Conservation (phyloP, 345 rosid genomes). For the Xanthoceras sorbifolium region DNA sequence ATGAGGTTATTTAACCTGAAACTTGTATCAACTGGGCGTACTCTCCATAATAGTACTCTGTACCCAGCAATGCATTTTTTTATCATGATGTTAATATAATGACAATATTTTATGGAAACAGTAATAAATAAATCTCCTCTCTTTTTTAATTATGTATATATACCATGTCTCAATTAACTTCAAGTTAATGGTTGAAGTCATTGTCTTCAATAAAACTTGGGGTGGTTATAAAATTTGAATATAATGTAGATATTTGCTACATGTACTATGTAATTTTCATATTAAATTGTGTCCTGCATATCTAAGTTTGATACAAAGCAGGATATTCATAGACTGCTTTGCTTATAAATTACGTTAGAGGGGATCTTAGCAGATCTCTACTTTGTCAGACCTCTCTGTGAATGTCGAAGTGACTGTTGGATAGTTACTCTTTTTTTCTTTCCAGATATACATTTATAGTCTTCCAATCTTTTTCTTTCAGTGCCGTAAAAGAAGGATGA, state of each 20-base stretch:
- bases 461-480: slow-evolving; percentile 28
- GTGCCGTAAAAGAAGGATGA: slow-evolving; percentile 77
- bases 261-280: neutral
- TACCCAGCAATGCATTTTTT: neutral
- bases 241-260: neutral
- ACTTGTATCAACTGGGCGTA: neutral
- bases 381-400: neutral
- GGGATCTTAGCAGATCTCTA: neutral
- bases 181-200: neutral
- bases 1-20: slow-evolving; percentile 59
- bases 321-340: slow-evolving; percentile 1
- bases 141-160: neutral
- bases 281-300: neutral
- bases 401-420: neutral
- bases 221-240: neutral
- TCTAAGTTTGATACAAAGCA: neutral
- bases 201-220: slow-evolving; percentile 3
- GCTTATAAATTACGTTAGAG: neutral
- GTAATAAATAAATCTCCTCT: neutral
- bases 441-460: neutral
- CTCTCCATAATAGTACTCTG: neutral
- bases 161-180: neutral
- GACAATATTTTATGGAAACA: neutral
- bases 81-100: neutral
- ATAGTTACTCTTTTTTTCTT: neutral